Base-by-base conservation (phyloP, 768 basidiomycete genomes). In the Heimioporus sp. region DNA sequence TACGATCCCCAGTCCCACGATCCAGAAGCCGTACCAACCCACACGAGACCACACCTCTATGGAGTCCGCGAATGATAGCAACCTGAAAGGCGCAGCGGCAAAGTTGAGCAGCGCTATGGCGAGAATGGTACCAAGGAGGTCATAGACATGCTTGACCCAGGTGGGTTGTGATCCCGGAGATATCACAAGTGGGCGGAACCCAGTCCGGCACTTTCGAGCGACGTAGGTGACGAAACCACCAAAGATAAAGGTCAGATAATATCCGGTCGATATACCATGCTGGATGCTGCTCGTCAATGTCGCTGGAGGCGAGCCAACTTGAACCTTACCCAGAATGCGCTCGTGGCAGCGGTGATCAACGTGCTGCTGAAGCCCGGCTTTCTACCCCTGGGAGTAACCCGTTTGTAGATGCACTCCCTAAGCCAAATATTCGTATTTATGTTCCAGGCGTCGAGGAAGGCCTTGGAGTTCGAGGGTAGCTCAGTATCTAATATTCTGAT, bases 361-460 rank as follows among this genome's bases (percentile, higher is more conserved):
- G 86, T 97, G 67, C 90, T 93, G 65, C 76, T 73, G 69, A 91
- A 89, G 1, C 93, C 95, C 2, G 96, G 90, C 66, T 96, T 98
- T 79, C 90, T 85, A 41, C 95, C 96, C 65, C 87, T 87, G 42
- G 89, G 88, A 0, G 92, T 92, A 52, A 99, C 85, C 10, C 97
- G 91, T 70, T 98, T 98, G 78, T 99, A 99, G 2, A 99, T 80
- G 52, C 92, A 95, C 65, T 98, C 95, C 43, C 97, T 78, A 1
- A 99, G 80, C 97, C 97, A 99, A 19, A 97, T 79, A 69, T 97
- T 95, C 17, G 93, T 92, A 70, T 92, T 92, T 76, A 92, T 93
- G 72, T 98, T 98, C 96, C 96, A 98, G 3, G 87, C 84, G 64
- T 97, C 94, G 36, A 94, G 75, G 21, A 96, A 74, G 24, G 87